Evolutionary conservation across 2,329 filamentous ascomycete genomes (phyloP), one percentile per base, ranked within the genome.

Genomic region (Venturia aucupariae): DNA sequence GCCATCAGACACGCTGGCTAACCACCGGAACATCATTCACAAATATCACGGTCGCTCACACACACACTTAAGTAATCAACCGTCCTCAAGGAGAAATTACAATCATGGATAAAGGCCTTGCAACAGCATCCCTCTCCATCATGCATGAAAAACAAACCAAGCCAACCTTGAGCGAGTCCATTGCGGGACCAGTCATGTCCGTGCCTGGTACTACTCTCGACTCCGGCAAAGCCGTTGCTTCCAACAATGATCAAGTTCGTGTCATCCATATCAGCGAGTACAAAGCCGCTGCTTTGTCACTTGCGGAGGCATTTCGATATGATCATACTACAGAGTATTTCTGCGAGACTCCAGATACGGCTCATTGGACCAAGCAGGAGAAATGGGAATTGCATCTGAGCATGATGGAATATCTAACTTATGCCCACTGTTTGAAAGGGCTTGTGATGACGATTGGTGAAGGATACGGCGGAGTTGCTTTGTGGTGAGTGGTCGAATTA

Each of bases 261-360:
- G 74, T 82, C 66, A 78, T 92, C 68, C 78, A 79, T 67, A 82
- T 87, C 71, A 78, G 81, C 65, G 89, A 92, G 76, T 88, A 85
- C 78, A 86, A 86, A 72, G 83, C 86, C 72, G 90, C 89, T 39
- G 89, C 86, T 32, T 78, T 83, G 42, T 86, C 87, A 71, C 83
- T 95, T 69, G 87, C 90, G 59, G 85, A 90, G 73, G 87, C 90
- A 67, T 94, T 95, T 77, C 86, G 84, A 65, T 80, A 86, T 66
- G 90, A 94, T 74, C 84, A 89, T 65, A 82, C 91, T 67, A 86
- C 86, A 67, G 81, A 84, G 73, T 94, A 93, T 77, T 86, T 91
- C 70, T 80, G 92, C 70, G 84, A 90, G 71, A 85, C 86, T 57
- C 85, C 87, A 66, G 88, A 90, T 73, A 83, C 85, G 76, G 80